Evolutionary conservation across 495 filamentous ascomycete genomes (phyloP).

Genomic region (Apiosordaria backusii): DNA sequence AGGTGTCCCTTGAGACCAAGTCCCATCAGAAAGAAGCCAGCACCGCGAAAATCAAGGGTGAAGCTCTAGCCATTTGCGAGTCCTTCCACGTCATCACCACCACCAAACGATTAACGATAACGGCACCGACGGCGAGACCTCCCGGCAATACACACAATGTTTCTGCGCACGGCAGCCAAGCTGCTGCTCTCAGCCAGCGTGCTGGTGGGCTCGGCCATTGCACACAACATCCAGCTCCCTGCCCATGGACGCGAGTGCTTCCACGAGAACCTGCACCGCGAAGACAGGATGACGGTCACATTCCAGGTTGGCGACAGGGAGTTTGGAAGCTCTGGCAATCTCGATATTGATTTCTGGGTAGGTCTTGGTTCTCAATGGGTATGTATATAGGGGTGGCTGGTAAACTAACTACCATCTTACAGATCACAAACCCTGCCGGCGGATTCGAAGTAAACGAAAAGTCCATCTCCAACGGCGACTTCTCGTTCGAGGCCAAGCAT

Average conservation of each 20-base stretch:
- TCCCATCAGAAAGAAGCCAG: slow-evolving; percentile 13
- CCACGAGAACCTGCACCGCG: slow-evolving; percentile 86
- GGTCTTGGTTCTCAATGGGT: slow-evolving; percentile 26
- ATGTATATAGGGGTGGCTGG: neutral
- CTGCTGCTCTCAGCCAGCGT: slow-evolving; percentile 62
- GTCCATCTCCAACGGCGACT: slow-evolving; percentile 80
- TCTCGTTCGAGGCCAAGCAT: slow-evolving; percentile 78
- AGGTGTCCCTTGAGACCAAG: slow-evolving; percentile 25
- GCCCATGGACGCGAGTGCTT: slow-evolving; percentile 94
- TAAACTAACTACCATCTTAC: slow-evolving; percentile 1
- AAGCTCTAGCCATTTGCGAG: neutral
- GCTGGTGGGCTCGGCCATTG: slow-evolving; percentile 59
- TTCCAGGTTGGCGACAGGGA: slow-evolving; percentile 98
- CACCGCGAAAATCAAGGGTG: slow-evolving; percentile 24
- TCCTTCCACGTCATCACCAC: slow-evolving; percentile 9
- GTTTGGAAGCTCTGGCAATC: slow-evolving; percentile 89
- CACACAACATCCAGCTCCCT: slow-evolving; percentile 92
- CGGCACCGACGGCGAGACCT: slow-evolving; percentile 1
- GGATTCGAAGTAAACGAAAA: slow-evolving; percentile 74
- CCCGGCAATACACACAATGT: slow-evolving; percentile 23
- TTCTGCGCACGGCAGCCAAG: slow-evolving; percentile 41
- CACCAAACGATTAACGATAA: slow-evolving; percentile 4
- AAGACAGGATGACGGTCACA: slow-evolving; percentile 97
- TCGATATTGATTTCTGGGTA: slow-evolving; percentile 99
- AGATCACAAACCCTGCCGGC: slow-evolving; percentile 81